Evolutionary conservation across 805 yeast species (phyloP), one percentile per base, ranked within the genome.

Genomic region (Hanseniaspora pseudoguilliermondii): DNA sequence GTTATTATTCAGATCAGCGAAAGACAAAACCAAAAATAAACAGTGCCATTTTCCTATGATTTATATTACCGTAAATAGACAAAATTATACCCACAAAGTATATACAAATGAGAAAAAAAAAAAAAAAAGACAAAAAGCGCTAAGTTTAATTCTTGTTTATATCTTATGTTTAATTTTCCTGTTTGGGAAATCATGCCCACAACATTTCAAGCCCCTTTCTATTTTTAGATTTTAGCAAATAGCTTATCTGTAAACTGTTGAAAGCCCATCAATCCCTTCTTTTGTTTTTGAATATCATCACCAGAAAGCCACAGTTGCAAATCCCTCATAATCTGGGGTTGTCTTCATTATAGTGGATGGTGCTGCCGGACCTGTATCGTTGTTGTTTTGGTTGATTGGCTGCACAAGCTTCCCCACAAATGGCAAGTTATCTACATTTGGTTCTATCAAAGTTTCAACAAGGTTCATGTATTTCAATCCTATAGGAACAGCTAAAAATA

Each of bases 331-430:
- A 34, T 40, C 47, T 11, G 52, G 48, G 5, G 51, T 34, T 18
- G n/a, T 18, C 15, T 35, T 54, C 9, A 25, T 18, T 16, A 41
- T 35, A 11, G 35, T 25, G 8, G 41, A 23, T 25, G 52, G 55
- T 15, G 55, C 55, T 59, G 62, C 70, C 1, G 67, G 64, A 0
- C 87, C 88, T 0, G 88, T 83, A 63, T 83, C 88, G 61, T 83
- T 82, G 60, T 82, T 80, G 47, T 76, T 71, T 62, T 82, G 86
- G 41, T 68, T 63, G 40, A 70, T 75, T 1, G 89, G 88, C 64
- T 83, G 89, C 8, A 82, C 63, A 41, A 81, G 61, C 2, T 78
- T 78, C n/a, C 60, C 36, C 3, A 46, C 21, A 11, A 46, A 13
- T 2, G 50, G 40, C 10, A 38, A 36, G 11, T 20, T 29, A 2